Evolutionary conservation across 345 rosid genomes (phyloP).

Genomic region (Geranium rotundifolium): DNA sequence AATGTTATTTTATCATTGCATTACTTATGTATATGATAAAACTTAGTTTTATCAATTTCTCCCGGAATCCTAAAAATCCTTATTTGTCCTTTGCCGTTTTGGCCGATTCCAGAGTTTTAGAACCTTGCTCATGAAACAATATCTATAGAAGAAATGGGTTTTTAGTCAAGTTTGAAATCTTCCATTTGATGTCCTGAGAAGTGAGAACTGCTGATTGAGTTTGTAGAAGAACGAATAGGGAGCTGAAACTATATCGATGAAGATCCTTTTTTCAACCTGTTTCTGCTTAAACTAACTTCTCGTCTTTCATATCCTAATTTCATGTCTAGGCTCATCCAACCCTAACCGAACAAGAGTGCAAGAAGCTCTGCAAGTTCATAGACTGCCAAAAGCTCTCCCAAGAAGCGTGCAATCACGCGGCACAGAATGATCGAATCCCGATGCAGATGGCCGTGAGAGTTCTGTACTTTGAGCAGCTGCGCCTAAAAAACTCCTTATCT

Average conservation of each 20-base stretch:
- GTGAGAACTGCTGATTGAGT: too few species aligned
- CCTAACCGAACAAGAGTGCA: slow-evolving; percentile 51
- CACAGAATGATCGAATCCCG: slow-evolving; percentile 57
- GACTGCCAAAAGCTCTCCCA: slow-evolving; percentile 55
- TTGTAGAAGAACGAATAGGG: too few species aligned
- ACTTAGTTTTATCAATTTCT: too few species aligned
- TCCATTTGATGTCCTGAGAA: too few species aligned
- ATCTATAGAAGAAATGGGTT: too few species aligned
- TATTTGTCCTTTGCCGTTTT: too few species aligned
- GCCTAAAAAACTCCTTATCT: slow-evolving; percentile 51
- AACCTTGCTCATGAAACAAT: too few species aligned
- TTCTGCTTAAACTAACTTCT: not conserved
- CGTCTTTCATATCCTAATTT: not conserved
- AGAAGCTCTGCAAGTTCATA: slow-evolving; percentile 54
- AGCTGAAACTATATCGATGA: not conserved
- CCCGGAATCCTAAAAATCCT: too few species aligned
- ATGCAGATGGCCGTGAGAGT: slow-evolving; percentile 48
- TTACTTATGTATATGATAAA: too few species aligned
- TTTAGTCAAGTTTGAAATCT: too few species aligned
- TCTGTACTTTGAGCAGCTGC: slow-evolving; percentile 58
- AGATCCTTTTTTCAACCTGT: not conserved
- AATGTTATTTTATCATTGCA: too few species aligned
- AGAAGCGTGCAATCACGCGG: slow-evolving; percentile 48
- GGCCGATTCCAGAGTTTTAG: too few species aligned
- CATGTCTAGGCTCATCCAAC: slow-evolving; percentile 48